Evolutionary conservation across 371 early-diverging fungal species (phyloP), one percentile per base, ranked within the genome.

Genomic region (Umbelopsis sp.): DNA sequence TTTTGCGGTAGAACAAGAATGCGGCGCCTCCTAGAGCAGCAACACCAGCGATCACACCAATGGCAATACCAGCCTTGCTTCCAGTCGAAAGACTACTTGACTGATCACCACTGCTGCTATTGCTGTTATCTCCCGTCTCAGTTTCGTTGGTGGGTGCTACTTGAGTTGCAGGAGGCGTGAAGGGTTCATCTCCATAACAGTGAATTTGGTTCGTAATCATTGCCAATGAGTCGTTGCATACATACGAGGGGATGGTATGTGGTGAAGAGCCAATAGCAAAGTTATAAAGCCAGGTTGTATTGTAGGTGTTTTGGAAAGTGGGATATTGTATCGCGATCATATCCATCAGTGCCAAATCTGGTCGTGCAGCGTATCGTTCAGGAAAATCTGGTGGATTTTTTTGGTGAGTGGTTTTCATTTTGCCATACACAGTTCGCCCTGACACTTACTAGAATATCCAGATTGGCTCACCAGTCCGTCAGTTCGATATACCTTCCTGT

Each of bases 291-390:
- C 83, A 83, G 4, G 75, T 77, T 46, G 65, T 66, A 2, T 62
- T 52, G 45, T 80, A 80, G 12, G 50, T 63, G 20, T 72, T 52
- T 24, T 79, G 73, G 25, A 80, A 83, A 0, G 83, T 83, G 9
- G 76, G 79, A 29, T 80, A 75, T 4, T 76, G 76, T 76, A 83
- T 80, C 48, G 77, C 76, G 45, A 80, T 80, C 1, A 80, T 51
- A 69, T 80, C 80, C 65, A 66, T 38, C 38, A 82, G 46, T 5
- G 70, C 77, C 25, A 82, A 68, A 69, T 82, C 82, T 50, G 82
- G 78, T 46, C 82, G 69, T 12, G 78, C 78, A 37, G 78, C 53
- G 25, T 73, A 75, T 38, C 80, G 70, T 66, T 78, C 67, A n/a
- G 70, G 63, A 70, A 72, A 82, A 52, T 82, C 80, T 82, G 16